phyloP scores from a whole-genome alignment of 164 flowering plant genomes.

The Euptelea pleiosperma region DNA sequence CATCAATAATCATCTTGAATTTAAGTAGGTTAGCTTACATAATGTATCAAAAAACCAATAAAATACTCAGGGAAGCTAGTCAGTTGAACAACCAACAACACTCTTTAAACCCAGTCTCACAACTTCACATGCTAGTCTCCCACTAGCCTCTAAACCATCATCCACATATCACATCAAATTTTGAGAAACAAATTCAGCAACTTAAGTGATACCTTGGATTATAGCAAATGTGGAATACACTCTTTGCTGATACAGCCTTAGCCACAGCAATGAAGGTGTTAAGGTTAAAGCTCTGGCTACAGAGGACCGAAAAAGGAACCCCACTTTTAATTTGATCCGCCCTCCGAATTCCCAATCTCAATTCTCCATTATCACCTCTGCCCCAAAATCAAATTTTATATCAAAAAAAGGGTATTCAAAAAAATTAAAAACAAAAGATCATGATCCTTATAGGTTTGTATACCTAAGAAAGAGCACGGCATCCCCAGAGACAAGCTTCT shows the following conservation, averaged over 20 bases:
- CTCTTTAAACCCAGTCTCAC: no score
- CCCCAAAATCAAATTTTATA: background rate
- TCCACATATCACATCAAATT: background rate
- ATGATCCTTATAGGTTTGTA: background rate
- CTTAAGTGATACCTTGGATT: constrained; percentile 74
- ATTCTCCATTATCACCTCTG: constrained; percentile 90
- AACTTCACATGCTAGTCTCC: no score
- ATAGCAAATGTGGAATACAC: constrained; percentile 62
- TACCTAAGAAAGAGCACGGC: constrained; percentile 98
- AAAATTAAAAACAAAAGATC: no score
- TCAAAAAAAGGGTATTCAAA: background rate
- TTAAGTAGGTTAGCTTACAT: no score
- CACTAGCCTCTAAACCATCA: no score
- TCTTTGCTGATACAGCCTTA: constrained; percentile 51
- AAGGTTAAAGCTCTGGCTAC: constrained; percentile 37
- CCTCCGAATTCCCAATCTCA: constrained; percentile 86
- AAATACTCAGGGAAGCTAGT: no score
- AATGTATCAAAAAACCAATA: no score
- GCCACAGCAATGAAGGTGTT: constrained; percentile 44
- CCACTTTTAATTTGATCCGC: constrained; percentile 59
- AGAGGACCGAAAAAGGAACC: constrained; percentile 25
- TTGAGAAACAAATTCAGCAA: background rate
- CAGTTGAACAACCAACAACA: no score
- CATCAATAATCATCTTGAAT: no score
- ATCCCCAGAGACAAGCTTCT: constrained; percentile 93